phyloP scores from a whole-genome alignment of 2,329 filamentous ascomycete species.

The Talaromyces piceae region DNA sequence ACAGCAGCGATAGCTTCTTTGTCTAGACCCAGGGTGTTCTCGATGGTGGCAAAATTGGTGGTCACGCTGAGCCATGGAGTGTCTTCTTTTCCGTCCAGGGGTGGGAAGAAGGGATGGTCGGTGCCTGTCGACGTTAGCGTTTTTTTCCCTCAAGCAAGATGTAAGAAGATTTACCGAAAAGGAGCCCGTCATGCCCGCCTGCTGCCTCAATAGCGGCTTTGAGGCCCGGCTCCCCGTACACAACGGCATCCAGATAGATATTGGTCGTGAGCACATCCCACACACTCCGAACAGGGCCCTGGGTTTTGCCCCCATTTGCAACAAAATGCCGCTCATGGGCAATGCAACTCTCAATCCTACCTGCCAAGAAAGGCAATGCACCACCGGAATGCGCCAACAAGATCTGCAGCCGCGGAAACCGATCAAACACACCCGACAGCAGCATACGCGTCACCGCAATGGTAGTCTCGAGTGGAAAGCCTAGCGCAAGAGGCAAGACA shows the following conservation, averaged over 20 bases:
- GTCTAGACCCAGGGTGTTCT: constrained; percentile 27
- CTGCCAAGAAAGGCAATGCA: constrained; percentile 80
- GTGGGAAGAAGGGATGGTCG: constrained; percentile 41
- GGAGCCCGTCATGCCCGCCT: constrained; percentile 30
- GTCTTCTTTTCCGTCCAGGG: constrained; percentile 25
- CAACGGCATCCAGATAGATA: constrained; percentile 71
- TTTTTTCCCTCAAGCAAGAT: not conserved
- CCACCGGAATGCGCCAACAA: constrained; percentile 83
- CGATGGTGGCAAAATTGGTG: constrained; percentile 40
- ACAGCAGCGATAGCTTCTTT: constrained; percentile 26
- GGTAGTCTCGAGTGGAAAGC: constrained; percentile 88
- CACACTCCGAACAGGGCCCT: constrained; percentile 49
- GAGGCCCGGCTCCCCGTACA: constrained; percentile 49
- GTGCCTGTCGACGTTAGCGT: constrained; percentile 24
- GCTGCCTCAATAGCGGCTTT: constrained; percentile 71
- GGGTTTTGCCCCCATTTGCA: constrained; percentile 54
- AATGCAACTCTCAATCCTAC: constrained; percentile 81
- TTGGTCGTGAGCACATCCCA: constrained; percentile 66
- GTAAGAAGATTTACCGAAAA: constrained; percentile 28
- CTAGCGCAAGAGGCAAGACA: constrained; percentile 75
- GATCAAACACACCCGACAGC: constrained; percentile 76
- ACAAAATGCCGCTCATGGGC: constrained; percentile 71
- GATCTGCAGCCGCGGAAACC: constrained; percentile 60
- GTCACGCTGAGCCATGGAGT: constrained; percentile 41
- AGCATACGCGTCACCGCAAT: constrained; percentile 85